Evolutionary conservation across 2,329 filamentous ascomycete genomes (phyloP), one percentile per base, ranked within the genome.

Genomic region (Phaeosphaeriaceae sp.): DNA sequence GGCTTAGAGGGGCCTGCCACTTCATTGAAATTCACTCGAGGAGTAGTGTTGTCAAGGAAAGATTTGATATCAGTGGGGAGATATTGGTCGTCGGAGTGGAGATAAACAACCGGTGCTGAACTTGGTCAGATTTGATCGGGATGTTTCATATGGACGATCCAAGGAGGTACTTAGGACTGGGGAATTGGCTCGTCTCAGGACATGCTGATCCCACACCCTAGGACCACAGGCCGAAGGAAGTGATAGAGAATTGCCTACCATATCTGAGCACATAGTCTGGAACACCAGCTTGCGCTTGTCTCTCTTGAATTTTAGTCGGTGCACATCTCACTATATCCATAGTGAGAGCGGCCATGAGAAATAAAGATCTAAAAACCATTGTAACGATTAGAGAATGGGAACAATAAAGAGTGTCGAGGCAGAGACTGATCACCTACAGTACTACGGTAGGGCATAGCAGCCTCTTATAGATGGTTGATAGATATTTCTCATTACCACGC

Each of bases 101-200:
- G 71, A 48, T 76, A 77, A 28, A 79, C 72, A 8, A 79, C 54
- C 1, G 78, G 78, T 11, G 78, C 78, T 73, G 42, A 32, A 16
- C 9, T 5, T 13, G 20, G 35, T 68, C 26, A 64, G 55, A 33
- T 8, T 12, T 17, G 11, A 36, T n/a, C 12, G 12, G 20, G 26
- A 26, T 12, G 21, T 13, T 39, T 6, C n/a, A 9, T 13, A 12
- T n/a, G n/a, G n/a, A n/a, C n/a, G n/a, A n/a, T n/a, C n/a, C n/a
- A n/a, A n/a, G 15, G 2, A 26, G 16, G 16, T 37, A 8, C 13
- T 17, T 5, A 44, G 13, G 18, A 29, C 18, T 15, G 30, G 23
- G 11, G 4, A 26, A 11, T n/a, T 26, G 23, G 6, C 11, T 26
- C 23, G 23, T 26, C 23, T 9, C 6, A 26, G 23, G 23, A 20